Conservation (phyloP, 208 protist species). For the Angomonas ambiguus region DNA sequence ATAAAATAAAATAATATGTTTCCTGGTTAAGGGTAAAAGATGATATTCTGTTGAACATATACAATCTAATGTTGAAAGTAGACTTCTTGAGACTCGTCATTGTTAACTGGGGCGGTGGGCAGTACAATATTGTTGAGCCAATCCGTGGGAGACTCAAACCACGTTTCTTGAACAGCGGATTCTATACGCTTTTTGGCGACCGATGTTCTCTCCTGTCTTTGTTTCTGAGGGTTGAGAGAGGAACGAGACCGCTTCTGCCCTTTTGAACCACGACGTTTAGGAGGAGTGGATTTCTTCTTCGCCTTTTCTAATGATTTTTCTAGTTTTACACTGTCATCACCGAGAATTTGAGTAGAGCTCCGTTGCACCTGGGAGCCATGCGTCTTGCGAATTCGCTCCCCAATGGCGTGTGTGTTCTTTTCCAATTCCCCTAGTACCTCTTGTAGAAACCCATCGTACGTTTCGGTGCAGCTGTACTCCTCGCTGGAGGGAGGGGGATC, state of each 20-base stretch:
- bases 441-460: conserved; percentile 60
- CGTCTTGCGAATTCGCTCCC: background rate
- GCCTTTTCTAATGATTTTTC: background rate
- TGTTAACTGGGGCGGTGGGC: background rate
- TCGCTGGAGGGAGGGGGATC: background rate
- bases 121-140: conserved; percentile 27
- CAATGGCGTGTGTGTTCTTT: conserved; percentile 13
- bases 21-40: background rate
- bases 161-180: background rate
- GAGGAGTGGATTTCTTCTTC: background rate
- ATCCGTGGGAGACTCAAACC: conserved; percentile 4
- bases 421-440: conserved; percentile 55
- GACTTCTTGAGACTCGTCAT: conserved; percentile 77
- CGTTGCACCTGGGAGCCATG: background rate
- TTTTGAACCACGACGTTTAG: background rate
- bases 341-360: background rate
- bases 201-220: background rate
- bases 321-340: background rate
- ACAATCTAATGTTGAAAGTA: conserved; percentile 51
- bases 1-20: background rate
- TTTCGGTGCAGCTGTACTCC: conserved; percentile 41
- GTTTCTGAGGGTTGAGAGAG: background rate
- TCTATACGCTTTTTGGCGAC: too few species aligned
- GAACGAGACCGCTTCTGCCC: too few species aligned
- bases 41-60: too few species aligned